Conservation (phyloP, 129 eudicot genomes). For the Chrysanthemum makinoi region DNA sequence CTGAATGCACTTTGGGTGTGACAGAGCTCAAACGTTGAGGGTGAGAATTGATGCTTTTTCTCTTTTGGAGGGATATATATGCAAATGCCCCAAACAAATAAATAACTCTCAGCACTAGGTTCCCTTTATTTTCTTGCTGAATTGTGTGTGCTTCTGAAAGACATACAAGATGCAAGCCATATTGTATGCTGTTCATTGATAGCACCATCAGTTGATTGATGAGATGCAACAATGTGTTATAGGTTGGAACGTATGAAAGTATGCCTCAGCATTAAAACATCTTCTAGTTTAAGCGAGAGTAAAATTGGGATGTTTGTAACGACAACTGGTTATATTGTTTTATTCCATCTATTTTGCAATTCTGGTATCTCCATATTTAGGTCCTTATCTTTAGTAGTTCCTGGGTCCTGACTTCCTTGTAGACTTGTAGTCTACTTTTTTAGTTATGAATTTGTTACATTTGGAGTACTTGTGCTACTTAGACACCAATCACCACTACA, state of each 20-base stretch:
- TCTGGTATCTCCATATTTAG: neutral
- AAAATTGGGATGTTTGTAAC: neutral
- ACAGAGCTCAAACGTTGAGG: too few relatives aligned
- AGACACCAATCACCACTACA: neutral
- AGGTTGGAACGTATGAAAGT: neutral
- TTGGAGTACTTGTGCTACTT: neutral
- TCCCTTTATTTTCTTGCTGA: neutral
- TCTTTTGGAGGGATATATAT: too few relatives aligned
- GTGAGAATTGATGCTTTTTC: too few relatives aligned
- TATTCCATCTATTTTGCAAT: neutral
- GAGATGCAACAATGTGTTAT: neutral
- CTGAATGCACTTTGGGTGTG: too few relatives aligned
- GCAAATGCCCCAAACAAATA: too few relatives aligned
- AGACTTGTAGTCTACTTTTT: neutral
- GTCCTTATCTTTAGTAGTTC: neutral
- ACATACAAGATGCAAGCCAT: neutral
- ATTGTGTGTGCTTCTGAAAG: neutral
- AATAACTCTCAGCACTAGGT: too few relatives aligned
- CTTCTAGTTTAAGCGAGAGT: neutral
- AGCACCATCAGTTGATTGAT: neutral
- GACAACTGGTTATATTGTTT: neutral
- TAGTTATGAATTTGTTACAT: neutral
- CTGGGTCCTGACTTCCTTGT: neutral
- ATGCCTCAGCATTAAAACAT: neutral
- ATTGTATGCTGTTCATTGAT: neutral